Conservation (phyloP, 192 early-diverging fungal genomes). For the Backusella parvicylindrica region DNA sequence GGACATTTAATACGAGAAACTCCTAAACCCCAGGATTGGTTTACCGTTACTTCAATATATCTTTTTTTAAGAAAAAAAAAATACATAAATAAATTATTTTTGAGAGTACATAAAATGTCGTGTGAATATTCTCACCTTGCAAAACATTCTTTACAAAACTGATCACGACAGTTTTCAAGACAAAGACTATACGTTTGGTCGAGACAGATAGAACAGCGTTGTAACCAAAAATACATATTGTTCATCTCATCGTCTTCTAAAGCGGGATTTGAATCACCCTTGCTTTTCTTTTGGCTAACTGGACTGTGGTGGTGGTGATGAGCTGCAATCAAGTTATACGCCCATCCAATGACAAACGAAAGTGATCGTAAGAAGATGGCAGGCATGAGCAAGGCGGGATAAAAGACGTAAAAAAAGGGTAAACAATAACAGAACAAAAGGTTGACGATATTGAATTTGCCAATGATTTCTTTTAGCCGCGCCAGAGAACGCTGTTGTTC, state of each 20-base stretch:
- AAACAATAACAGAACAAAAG: slow-evolving; percentile 36
- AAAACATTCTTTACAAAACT: slow-evolving; percentile 37
- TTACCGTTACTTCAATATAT: slow-evolving; percentile 55
- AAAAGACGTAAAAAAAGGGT: slow-evolving; percentile 40
- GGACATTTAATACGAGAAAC: slow-evolving; percentile 56
- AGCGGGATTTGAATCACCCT: not conserved
- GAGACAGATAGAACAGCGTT: slow-evolving; percentile 35
- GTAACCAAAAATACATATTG: slow-evolving; percentile 34
- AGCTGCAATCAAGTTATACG: slow-evolving; percentile 1
- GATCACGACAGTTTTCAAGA: slow-evolving; percentile 33
- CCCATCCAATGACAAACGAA: slow-evolving; percentile 27
- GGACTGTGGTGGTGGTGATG: slow-evolving; percentile 6
- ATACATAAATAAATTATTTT: not conserved
- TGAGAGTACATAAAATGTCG: not conserved
- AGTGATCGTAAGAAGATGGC: slow-evolving; percentile 34
- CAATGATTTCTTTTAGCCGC: slow-evolving; percentile 9
- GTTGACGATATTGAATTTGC: slow-evolving; percentile 37
- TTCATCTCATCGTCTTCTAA: slow-evolving; percentile 21
- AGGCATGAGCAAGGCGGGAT: slow-evolving; percentile 32
- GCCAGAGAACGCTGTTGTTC: not conserved
- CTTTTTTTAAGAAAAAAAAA: slow-evolving; percentile 1
- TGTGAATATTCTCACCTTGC: slow-evolving; percentile 17
- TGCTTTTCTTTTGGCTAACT: not conserved
- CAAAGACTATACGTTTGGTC: slow-evolving; percentile 31
- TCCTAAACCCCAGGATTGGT: slow-evolving; percentile 53